phyloP scores from a whole-genome alignment of 495 filamentous ascomycete species.

The Arthonia radiata region DNA sequence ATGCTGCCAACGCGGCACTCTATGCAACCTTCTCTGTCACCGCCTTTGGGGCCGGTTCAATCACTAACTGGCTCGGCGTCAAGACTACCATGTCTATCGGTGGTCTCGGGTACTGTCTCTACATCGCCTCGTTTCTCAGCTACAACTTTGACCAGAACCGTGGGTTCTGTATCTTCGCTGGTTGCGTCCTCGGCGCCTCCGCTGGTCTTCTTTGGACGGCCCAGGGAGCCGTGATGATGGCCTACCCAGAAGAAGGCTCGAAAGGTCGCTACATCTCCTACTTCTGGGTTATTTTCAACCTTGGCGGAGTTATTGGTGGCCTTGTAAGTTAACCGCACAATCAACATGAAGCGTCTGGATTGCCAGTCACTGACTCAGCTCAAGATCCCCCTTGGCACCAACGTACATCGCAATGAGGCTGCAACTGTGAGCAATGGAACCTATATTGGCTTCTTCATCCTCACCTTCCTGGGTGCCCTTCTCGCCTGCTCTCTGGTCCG shows the following conservation, averaged over 20 bases:
- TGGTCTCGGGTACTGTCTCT: slow-evolving; percentile 69
- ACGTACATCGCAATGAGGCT: slow-evolving; percentile 34
- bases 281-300: slow-evolving; percentile 93
- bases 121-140: slow-evolving; percentile 49
- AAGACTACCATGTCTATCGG: slow-evolving; percentile 49
- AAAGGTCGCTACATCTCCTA: slow-evolving; percentile 77
- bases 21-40: slow-evolving; percentile 71
- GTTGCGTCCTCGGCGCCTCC: slow-evolving; percentile 49
- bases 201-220: slow-evolving; percentile 78
- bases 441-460: slow-evolving; percentile 73
- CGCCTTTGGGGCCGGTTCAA: slow-evolving; percentile 65
- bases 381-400: slow-evolving; percentile 55
- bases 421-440: slow-evolving; percentile 55
- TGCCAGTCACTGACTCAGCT: slow-evolving; percentile 1
- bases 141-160: slow-evolving; percentile 52
- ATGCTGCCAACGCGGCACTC: slow-evolving; percentile 45
- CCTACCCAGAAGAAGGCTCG: slow-evolving; percentile 54
- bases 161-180: slow-evolving; percentile 44
- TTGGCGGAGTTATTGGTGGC: slow-evolving; percentile 73
- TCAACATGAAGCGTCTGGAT: slow-evolving; percentile 5
- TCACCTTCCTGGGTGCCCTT: slow-evolving; percentile 53
- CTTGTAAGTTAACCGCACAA: slow-evolving; percentile 24
- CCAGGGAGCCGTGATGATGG: slow-evolving; percentile 90
- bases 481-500: slow-evolving; percentile 52
- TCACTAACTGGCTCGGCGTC: slow-evolving; percentile 55